A percentile compares a stretch with the other conserved stretches of the same genome.
Evolutionary conservation across 768 basidiomycete species (phyloP).

Genomic region (Psilocybe subaeruginosa): DNA sequence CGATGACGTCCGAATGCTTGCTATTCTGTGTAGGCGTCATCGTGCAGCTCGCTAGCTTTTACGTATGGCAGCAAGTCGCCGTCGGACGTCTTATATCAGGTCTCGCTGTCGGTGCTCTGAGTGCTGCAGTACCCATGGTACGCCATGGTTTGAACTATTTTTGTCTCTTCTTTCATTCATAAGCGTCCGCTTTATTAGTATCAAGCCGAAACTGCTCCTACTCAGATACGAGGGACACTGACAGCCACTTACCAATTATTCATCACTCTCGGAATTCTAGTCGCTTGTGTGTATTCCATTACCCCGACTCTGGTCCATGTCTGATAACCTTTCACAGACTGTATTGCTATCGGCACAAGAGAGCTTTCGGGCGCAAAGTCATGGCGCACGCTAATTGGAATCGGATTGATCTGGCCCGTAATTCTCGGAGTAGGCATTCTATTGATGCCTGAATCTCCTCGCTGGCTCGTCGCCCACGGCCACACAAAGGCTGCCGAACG

Average conservation of each 20-base stretch:
- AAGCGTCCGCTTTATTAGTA: slow-evolving; percentile 38
- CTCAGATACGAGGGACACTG: slow-evolving; percentile 70
- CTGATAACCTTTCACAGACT: slow-evolving; percentile 38
- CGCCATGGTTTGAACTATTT: slow-evolving; percentile 3
- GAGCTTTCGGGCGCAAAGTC: slow-evolving; percentile 45
- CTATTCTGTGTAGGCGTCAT: slow-evolving; percentile 65
- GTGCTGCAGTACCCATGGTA: slow-evolving; percentile 69
- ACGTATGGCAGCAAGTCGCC: slow-evolving; percentile 68
- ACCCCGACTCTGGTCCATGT: neutral
- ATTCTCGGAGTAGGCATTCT: slow-evolving; percentile 67
- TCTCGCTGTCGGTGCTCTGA: slow-evolving; percentile 68
- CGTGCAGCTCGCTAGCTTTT: slow-evolving; percentile 53
- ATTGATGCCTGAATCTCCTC: slow-evolving; percentile 71
- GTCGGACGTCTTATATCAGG: slow-evolving; percentile 70
- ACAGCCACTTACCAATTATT: slow-evolving; percentile 67
- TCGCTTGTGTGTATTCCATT: slow-evolving; percentile 49
- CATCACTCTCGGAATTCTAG: slow-evolving; percentile 72
- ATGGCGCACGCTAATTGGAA: slow-evolving; percentile 66
- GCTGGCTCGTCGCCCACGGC: slow-evolving; percentile 60
- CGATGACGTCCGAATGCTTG: slow-evolving; percentile 63
- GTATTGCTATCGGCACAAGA: slow-evolving; percentile 72
- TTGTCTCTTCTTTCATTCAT: slow-evolving; percentile 1
- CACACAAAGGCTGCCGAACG: slow-evolving; percentile 49
- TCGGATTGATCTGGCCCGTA: slow-evolving; percentile 64
- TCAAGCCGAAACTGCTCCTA: slow-evolving; percentile 74